Evolutionary conservation across 495 filamentous ascomycete genomes (phyloP).

Genomic region (Mycothermus thermophilus): DNA sequence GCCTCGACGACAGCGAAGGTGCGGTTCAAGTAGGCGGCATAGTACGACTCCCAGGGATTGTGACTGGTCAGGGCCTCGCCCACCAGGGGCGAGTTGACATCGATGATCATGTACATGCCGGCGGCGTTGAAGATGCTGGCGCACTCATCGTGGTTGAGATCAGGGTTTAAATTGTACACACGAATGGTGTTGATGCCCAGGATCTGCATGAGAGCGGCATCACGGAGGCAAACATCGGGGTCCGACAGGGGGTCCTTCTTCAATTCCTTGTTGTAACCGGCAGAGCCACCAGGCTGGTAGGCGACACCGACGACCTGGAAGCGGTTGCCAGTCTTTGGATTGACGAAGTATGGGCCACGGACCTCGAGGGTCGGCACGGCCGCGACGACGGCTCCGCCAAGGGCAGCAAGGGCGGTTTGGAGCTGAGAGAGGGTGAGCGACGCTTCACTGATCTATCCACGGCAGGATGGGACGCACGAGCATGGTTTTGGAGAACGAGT

Average conservation of each 20-base stretch:
- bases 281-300: conserved; percentile 84
- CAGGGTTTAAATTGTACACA: conserved; percentile 80
- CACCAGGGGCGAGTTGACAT: conserved; percentile 83
- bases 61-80: conserved; percentile 62
- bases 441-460: background rate
- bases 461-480: conserved; percentile 3
- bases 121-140: conserved; percentile 77
- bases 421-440: conserved; percentile 10
- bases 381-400: conserved; percentile 38
- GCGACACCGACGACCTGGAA: conserved; percentile 86
- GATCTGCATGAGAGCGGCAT: conserved; percentile 83
- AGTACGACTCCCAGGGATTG: conserved; percentile 60
- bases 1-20: conserved; percentile 85
- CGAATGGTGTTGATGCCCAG: conserved; percentile 81
- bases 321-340: conserved; percentile 60
- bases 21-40: conserved; percentile 58
- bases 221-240: conserved; percentile 61
- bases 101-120: conserved; percentile 50
- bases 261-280: conserved; percentile 52
- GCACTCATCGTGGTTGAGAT: conserved; percentile 76
- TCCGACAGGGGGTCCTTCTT: conserved; percentile 65
- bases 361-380: conserved; percentile 65
- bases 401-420: conserved; percentile 29
- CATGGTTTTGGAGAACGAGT: conserved; percentile 1
- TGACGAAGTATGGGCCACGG: conserved; percentile 68